Base-by-base conservation (phyloP, 2,329 filamentous ascomycete genomes). In the Aspergillus hiratsukae region DNA sequence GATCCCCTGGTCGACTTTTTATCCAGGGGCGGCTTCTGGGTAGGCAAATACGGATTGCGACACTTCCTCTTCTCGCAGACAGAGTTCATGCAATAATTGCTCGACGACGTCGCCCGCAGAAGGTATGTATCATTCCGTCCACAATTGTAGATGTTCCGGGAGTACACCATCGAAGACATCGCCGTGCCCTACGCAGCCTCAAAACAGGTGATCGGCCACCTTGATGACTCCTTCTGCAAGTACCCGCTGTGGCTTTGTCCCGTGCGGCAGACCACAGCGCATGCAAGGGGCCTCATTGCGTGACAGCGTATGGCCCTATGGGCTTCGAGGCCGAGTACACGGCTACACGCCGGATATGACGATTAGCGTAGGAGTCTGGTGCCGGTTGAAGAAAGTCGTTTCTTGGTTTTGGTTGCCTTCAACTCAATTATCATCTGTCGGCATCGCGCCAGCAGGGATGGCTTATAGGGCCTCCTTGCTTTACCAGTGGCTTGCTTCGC, bases 11-110 rank as follows among this genome's bases (percentile, higher is more conserved):
- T 27, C 25, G 3, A 27, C 25, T 27, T n/a, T n/a, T n/a, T n/a
- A n/a, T n/a, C n/a, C n/a, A n/a, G n/a, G 5, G 85, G 83, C 10
- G 83, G 80, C 0, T 88, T 88, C 70, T 88, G 85, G 85, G 81
- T 81, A 0, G 85, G 83, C 3, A 72, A 74, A 2, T 83, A 82
- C 28, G 84, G n/a, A n/a, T n/a, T n/a, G n/a, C n/a, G n/a, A n/a
- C n/a, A n/a, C n/a, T n/a, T n/a, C n/a, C 84, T 1, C 78, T 79
- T 0, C 85, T 85, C n/a, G 0, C 87, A 87, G 74, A 87, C 81
- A 60, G 73, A 71, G 11, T 66, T 85, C 49, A 84, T 83, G 0
- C 79, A 86, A 3, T 85, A 78, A 73, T 66, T 82, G 0, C 74
- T 87, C 0, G 83, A 88, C 60, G 77, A 80, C 31, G 85, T 84